These are phyloP conservation scores for Beauveria bassiana DNA, from an alignment of 2,329 filamentous ascomycete species.

Conservation along the genomic window DNA sequence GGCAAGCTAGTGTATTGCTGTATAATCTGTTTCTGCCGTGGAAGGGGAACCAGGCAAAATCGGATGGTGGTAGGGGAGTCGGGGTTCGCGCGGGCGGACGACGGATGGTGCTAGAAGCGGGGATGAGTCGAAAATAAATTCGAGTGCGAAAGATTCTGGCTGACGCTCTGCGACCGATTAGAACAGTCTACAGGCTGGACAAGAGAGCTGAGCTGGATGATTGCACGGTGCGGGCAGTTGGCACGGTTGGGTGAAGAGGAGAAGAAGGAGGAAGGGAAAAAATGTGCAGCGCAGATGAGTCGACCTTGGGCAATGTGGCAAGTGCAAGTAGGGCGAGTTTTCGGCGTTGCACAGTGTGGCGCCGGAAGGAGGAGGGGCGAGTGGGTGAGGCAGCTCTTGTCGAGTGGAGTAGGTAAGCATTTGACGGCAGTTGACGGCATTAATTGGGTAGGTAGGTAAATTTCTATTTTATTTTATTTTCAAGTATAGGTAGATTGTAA, in stretches of 20 bases:
- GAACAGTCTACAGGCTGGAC: conserved; percentile 11
- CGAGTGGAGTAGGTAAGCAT: too few relatives aligned
- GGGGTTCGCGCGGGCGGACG: neutral
- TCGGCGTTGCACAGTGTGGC: conserved; percentile 7
- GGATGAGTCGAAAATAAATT: neutral
- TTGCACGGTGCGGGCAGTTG: conserved; percentile 6
- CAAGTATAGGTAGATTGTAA: too few relatives aligned
- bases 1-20: conserved; percentile 26
- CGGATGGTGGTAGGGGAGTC: conserved; percentile 4
- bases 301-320: conserved; percentile 4
- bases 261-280: conserved; percentile 1
- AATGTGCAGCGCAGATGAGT: conserved; percentile 8
- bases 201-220: neutral
- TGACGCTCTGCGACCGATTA: conserved; percentile 8
- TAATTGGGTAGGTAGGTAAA: too few relatives aligned
- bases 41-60: conserved; percentile 8
- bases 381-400: neutral
- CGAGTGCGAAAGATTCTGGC: neutral
- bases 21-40: conserved; percentile 7
- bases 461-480: too few relatives aligned
- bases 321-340: conserved; percentile 7
- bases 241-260: conserved; percentile 11
- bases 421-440: too few relatives aligned
- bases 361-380: neutral
- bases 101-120: conserved; percentile 5